Evolutionary conservation across 306 rosid genomes (phyloP), one percentile per base, ranked within the genome.

Genomic region (Gastrolobium villosum): DNA sequence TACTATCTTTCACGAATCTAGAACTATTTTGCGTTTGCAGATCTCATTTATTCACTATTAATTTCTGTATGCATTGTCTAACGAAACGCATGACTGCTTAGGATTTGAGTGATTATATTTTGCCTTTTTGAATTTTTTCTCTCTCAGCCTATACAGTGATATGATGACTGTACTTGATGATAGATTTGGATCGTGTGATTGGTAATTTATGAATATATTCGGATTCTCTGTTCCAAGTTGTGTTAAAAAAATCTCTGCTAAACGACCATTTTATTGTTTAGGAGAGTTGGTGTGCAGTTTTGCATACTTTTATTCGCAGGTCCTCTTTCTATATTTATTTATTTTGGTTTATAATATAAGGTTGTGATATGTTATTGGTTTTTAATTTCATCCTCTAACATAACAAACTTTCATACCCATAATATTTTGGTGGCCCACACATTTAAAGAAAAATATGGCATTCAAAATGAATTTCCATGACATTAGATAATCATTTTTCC

Each of bases 131-230:
- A 13, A 2, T 3, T 60, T 60, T 54, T 3, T 6, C 31, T 43
- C 15, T 34, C 39, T 43, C 9, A 4, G 43, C 4, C 6, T 49
- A 20, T 6, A 26, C 8, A 48, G 3, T 13, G 54, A 36, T 20
- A 7, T 36, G 36, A 60, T 36, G 30, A 72, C 10, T 52, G 4
- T 9, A 28, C 3, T 14, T 45, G 11, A 14, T 56, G 20, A 55
- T 70, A 20, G 72, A 39, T 79, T 48, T 50, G 53, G 48, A 72
- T 53, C 37, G 34, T 63, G 7, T 34, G 74, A 14, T 43, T 43
- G 32, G 54, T 15, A 59, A 10, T 36, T 43, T 30, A 32, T 14
- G 53, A 26, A 73, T 73, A 81, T 74, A 81, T 74, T 74, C 60
- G 10, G 5, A 45, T 80, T 65, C 20, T 9, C 6, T 6, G 0